Evolutionary conservation across 208 protist species (phyloP).

Genomic region (Trypanosoma rangeli): DNA sequence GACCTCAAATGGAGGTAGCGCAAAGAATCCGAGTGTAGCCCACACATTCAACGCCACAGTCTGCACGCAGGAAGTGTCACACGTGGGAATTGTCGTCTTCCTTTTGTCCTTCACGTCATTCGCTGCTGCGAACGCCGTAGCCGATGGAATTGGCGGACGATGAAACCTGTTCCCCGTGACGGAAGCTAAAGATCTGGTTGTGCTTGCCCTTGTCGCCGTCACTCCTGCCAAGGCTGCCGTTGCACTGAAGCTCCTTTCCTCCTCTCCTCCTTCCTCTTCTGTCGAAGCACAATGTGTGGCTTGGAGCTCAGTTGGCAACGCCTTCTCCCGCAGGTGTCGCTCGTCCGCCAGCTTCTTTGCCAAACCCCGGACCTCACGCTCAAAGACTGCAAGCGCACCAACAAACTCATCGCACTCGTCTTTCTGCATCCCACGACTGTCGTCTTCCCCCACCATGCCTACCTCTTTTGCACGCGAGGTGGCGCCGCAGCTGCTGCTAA

Average conservation of each 20-base stretch:
- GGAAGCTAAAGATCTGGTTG: too few relatives aligned
- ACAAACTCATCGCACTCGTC: slow-evolving; percentile 1
- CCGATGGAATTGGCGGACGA: too few relatives aligned
- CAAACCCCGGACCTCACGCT: slow-evolving; percentile 1
- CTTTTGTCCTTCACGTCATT: not conserved
- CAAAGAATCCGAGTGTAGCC: slow-evolving; percentile 55
- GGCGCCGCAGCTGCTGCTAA: not conserved
- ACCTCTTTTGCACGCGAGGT: not conserved
- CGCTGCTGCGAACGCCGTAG: too few relatives aligned
- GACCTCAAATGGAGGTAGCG: slow-evolving; percentile 17
- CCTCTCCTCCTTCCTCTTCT: not conserved
- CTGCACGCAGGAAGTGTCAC: slow-evolving; percentile 31
- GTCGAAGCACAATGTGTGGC: not conserved
- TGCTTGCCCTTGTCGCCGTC: too few relatives aligned
- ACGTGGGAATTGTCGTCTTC: not conserved
- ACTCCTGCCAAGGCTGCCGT: too few relatives aligned
- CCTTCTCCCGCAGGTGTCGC: slow-evolving; percentile 2
- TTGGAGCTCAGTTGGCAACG: not conserved
- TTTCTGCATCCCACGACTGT: not conserved
- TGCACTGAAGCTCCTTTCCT: not conserved
- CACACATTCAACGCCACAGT: slow-evolving; percentile 46
- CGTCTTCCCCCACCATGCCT: not conserved
- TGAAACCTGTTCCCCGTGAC: not conserved
- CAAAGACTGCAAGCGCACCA: slow-evolving; percentile 4
- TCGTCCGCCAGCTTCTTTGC: not conserved